Evolutionary conservation across 2,329 filamentous ascomycete species (phyloP).

Genomic region (Aspergillus sp.): DNA sequence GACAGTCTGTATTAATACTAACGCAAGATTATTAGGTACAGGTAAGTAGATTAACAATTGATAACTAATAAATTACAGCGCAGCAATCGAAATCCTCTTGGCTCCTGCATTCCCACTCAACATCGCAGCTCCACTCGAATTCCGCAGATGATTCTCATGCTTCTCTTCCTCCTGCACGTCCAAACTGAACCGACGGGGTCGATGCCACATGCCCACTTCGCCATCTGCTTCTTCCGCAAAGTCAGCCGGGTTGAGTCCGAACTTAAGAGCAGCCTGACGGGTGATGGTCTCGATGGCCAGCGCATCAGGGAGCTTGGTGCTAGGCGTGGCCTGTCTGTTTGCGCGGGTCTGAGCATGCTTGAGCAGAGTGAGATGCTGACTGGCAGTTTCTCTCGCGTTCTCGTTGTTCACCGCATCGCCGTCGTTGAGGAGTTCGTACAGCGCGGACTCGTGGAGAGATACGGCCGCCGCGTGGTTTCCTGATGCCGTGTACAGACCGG

Average conservation of each 20-base stretch:
- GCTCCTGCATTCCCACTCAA: slow-evolving; percentile 21
- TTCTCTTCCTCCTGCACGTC: slow-evolving; percentile 23
- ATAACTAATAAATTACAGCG: slow-evolving; percentile 7
- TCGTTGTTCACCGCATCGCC: slow-evolving; percentile 15
- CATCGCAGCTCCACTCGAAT: slow-evolving; percentile 23
- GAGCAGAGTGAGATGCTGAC: slow-evolving; percentile 26
- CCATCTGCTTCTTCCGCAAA: slow-evolving; percentile 18
- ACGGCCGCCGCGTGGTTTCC: slow-evolving; percentile 25
- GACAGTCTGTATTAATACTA: no score
- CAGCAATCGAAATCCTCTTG: slow-evolving; percentile 16
- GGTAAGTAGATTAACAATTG: background rate
- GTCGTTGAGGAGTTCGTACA: slow-evolving; percentile 25
- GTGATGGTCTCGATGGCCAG: slow-evolving; percentile 20
- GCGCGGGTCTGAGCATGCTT: slow-evolving; percentile 23
- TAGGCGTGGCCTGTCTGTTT: slow-evolving; percentile 11
- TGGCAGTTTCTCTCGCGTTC: slow-evolving; percentile 16
- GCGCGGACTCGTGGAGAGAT: slow-evolving; percentile 24
- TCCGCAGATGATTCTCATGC: slow-evolving; percentile 26
- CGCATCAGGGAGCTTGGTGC: slow-evolving; percentile 8
- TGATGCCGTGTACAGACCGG: slow-evolving; percentile 44
- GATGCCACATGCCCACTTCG: slow-evolving; percentile 26
- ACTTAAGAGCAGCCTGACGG: slow-evolving; percentile 22
- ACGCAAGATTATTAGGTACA: background rate
- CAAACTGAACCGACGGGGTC: slow-evolving; percentile 27
- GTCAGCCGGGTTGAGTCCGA: slow-evolving; percentile 19